Evolutionary conservation across 352 stramenopile species (phyloP).

Genomic region (Phytophthora litchii): DNA sequence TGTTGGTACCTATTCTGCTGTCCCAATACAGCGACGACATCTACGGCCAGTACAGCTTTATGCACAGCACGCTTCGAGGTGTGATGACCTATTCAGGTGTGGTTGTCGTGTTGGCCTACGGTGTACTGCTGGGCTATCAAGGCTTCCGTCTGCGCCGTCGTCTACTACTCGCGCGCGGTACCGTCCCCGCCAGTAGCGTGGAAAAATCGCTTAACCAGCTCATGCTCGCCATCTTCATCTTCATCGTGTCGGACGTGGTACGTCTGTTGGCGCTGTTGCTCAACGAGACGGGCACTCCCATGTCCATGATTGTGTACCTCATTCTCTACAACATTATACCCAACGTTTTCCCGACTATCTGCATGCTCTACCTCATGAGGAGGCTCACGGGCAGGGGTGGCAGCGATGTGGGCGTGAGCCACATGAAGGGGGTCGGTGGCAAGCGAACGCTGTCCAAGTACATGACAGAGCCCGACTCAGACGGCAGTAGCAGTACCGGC

Average conservation of each 20-base stretch:
- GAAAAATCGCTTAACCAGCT: slow-evolving; percentile 85
- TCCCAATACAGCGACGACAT: slow-evolving; percentile 53
- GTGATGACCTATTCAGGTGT: slow-evolving; percentile 68
- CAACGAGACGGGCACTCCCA: slow-evolving; percentile 53
- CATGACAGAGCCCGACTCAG: slow-evolving; percentile 52
- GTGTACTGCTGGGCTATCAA: slow-evolving; percentile 72
- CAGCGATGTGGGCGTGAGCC: slow-evolving; percentile 22
- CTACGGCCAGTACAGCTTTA: slow-evolving; percentile 71
- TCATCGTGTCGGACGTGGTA: slow-evolving; percentile 75
- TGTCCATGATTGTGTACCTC: slow-evolving; percentile 69
- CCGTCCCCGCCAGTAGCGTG: slow-evolving; percentile 68
- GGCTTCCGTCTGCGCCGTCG: slow-evolving; percentile 73
- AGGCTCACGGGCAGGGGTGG: slow-evolving; percentile 44
- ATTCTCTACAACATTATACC: slow-evolving; percentile 82
- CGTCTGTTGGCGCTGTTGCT: slow-evolving; percentile 69
- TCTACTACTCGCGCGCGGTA: slow-evolving; percentile 72
- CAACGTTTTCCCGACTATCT: slow-evolving; percentile 87
- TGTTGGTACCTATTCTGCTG: slow-evolving; percentile 62
- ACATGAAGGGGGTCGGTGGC: slow-evolving; percentile 21
- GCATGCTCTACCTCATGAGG: slow-evolving; percentile 90
- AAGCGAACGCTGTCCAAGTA: slow-evolving; percentile 66
- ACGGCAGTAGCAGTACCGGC: slow-evolving; percentile 38
- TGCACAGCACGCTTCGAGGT: slow-evolving; percentile 51
- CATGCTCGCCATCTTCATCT: slow-evolving; percentile 81
- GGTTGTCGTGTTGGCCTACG: slow-evolving; percentile 67